These are phyloP conservation scores for Cryphonectria parasitica DNA, from an alignment of 2,329 filamentous ascomycete genomes.

Conservation along the genomic window DNA sequence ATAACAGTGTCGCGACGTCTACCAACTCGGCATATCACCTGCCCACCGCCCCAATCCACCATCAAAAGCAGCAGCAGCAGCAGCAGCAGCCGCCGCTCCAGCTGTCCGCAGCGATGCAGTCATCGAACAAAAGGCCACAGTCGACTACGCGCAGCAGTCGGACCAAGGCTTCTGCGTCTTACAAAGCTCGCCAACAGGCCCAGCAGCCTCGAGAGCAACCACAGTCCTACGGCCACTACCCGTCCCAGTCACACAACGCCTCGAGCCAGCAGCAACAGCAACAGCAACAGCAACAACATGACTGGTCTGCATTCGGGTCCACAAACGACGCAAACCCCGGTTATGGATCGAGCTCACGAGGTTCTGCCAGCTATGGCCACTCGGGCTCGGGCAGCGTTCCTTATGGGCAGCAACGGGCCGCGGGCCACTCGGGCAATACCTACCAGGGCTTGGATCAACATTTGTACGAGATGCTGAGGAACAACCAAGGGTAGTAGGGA, in stretches of 20 bases:
- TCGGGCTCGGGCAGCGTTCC: not conserved
- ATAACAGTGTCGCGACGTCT: constrained; percentile 32
- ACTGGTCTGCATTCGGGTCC: constrained; percentile 41
- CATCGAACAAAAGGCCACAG: constrained; percentile 36
- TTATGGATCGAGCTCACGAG: constrained; percentile 32
- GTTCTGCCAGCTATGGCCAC: constrained; percentile 10
- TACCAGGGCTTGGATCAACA: constrained; percentile 35
- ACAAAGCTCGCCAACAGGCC: constrained; percentile 28
- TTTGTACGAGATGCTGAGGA: constrained; percentile 35
- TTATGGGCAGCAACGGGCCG: constrained; percentile 33
- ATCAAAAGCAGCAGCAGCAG: constrained; percentile 19
- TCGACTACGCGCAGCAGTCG: constrained; percentile 33
- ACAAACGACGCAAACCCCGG: constrained; percentile 32
- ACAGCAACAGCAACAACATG: constrained; percentile 36
- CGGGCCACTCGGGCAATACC: constrained; percentile 35
- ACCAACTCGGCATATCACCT: constrained; percentile 32
- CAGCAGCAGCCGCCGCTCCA: constrained; percentile 21
- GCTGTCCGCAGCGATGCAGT: constrained; percentile 29
- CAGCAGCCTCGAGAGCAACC: constrained; percentile 35
- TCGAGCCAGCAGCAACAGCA: constrained; percentile 37
- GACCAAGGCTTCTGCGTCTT: constrained; percentile 32
- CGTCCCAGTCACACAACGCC: constrained; percentile 34
- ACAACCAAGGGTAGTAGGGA: constrained; percentile 21
- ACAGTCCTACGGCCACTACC: constrained; percentile 36
- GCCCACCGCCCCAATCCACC: constrained; percentile 32